phyloP scores from a whole-genome alignment of 1,139 yeast genomes.

The Geotrichum phurueaensis region DNA sequence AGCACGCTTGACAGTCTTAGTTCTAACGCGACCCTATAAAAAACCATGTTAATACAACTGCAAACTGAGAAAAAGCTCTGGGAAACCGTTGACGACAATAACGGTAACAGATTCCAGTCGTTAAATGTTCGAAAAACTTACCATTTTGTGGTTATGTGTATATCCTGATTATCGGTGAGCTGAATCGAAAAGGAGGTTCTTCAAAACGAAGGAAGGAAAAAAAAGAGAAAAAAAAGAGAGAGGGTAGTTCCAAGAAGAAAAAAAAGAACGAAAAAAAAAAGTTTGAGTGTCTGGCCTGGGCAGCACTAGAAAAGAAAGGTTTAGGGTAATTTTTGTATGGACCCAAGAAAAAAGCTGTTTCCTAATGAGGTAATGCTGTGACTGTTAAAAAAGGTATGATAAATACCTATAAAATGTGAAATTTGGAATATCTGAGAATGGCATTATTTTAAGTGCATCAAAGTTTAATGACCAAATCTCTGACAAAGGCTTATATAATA shows the following conservation, averaged over 20 bases:
- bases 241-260: constrained; percentile 3
- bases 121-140: constrained; percentile 1
- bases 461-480: not conserved
- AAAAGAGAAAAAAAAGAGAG: constrained; percentile 1
- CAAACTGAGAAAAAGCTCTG: not conserved
- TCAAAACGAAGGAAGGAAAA: not conserved
- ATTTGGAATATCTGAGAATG: not conserved
- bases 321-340: constrained; percentile 3
- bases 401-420: not conserved
- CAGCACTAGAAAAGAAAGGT: not conserved
- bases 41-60: not conserved
- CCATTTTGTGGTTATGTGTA: constrained; percentile 18
- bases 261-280: constrained; percentile 4
- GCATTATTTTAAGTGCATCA: not conserved
- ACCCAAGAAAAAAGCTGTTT: not conserved
- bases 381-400: not conserved
- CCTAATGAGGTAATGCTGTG: not conserved
- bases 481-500: not conserved
- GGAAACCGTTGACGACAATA: not conserved
- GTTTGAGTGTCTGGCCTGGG: not conserved
- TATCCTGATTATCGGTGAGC: constrained; percentile 10
- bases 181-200: constrained; percentile 4
- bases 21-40: constrained; percentile 38
- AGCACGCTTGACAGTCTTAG: constrained; percentile 99
- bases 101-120: not conserved